phyloP scores from a whole-genome alignment of 495 filamentous ascomycete genomes.

The Glarea lozoyensis region DNA sequence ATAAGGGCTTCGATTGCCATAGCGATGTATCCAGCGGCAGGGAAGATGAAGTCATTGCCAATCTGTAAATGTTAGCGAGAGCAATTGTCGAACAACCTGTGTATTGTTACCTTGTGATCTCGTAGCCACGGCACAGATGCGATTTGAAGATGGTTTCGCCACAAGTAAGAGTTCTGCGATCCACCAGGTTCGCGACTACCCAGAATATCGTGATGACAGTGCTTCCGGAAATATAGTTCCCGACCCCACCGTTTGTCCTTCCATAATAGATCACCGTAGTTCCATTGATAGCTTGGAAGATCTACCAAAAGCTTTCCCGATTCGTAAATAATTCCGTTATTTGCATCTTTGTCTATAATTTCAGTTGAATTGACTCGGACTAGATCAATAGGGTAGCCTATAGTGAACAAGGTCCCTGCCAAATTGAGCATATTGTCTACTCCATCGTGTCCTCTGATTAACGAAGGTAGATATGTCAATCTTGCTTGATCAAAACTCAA shows the following conservation, averaged over 20 bases:
- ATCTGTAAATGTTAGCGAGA: slow-evolving; percentile 1
- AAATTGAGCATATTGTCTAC: slow-evolving; percentile 23
- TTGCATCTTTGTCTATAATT: too few species aligned
- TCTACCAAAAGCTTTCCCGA: slow-evolving; percentile 7
- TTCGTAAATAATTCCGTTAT: slow-evolving; percentile 2
- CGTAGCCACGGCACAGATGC: slow-evolving; percentile 14
- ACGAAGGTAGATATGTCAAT: slow-evolving; percentile 30
- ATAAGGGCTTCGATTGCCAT: slow-evolving; percentile 43
- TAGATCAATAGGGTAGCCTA: slow-evolving; percentile 23
- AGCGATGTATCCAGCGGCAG: slow-evolving; percentile 35
- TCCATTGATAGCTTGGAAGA: slow-evolving; percentile 30
- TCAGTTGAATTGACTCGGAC: slow-evolving; percentile 18
- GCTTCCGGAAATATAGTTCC: slow-evolving; percentile 20
- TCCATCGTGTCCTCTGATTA: slow-evolving; percentile 28
- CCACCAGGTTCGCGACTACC: slow-evolving; percentile 18
- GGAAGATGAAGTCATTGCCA: slow-evolving; percentile 12
- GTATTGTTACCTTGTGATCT: slow-evolving; percentile 16
- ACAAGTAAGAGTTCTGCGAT: slow-evolving; percentile 19
- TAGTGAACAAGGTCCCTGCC: slow-evolving; percentile 30
- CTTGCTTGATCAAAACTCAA: slow-evolving; percentile 28
- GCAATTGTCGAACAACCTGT: slow-evolving; percentile 1
- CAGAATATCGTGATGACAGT: slow-evolving; percentile 26
- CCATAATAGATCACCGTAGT: slow-evolving; percentile 11
- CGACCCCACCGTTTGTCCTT: slow-evolving; percentile 23
- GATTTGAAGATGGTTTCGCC: slow-evolving; percentile 24